phyloP scores from a whole-genome alignment of 1,139 yeast genomes.

The Candida sanyaensis region DNA sequence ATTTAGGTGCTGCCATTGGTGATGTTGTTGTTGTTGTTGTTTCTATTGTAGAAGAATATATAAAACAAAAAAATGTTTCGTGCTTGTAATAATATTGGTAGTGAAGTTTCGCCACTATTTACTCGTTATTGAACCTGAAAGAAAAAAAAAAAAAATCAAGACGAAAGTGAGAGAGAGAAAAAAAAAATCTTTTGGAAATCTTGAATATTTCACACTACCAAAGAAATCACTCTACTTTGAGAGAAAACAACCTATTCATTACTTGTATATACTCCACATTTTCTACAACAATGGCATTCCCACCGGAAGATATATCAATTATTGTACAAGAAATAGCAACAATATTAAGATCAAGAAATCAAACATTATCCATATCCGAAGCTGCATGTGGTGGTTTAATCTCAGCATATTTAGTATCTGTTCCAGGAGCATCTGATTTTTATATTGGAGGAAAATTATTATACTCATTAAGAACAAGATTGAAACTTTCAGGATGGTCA shows the following conservation, averaged over 20 bases:
- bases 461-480: slow-evolving; percentile 72
- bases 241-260: not conserved
- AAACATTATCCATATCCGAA: slow-evolving; percentile 78
- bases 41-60: too few species aligned
- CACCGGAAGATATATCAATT: slow-evolving; percentile 54
- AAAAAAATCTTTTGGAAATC: not conserved
- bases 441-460: slow-evolving; percentile 84
- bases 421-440: slow-evolving; percentile 83
- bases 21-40: too few species aligned
- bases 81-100: too few species aligned
- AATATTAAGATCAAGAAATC: slow-evolving; percentile 50
- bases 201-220: slow-evolving; percentile 1
- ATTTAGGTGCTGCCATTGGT: slow-evolving; percentile 15
- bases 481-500: slow-evolving; percentile 78
- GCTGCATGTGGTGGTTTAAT: slow-evolving; percentile 90
- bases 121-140: not conserved
- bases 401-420: slow-evolving; percentile 76
- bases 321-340: slow-evolving; percentile 60
- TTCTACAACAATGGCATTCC: slow-evolving; percentile 47
- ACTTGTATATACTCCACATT: not conserved
- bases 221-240: not conserved
- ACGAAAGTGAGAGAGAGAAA: not conserved
- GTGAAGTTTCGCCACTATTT: slow-evolving; percentile 1
- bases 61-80: too few species aligned
- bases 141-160: too few species aligned